Evolutionary conservation across 176 grass and related monocot genomes (phyloP), one percentile per base, ranked within the genome.

Genomic region (Triticum dicoccoides): DNA sequence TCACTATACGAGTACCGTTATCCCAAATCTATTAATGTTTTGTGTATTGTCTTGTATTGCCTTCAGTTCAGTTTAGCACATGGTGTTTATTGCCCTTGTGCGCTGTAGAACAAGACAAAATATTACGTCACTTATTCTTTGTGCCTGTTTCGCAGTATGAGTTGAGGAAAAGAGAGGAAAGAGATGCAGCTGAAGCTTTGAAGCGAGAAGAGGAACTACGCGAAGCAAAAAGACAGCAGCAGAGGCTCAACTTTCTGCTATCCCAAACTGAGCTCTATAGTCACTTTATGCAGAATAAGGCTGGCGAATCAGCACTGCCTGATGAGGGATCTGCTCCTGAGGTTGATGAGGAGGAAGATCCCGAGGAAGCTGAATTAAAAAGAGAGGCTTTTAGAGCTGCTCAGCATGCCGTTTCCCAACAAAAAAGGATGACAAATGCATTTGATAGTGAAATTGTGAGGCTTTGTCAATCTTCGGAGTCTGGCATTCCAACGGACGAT

Each of bases 251-350:
- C 73, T 99, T 99, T 89, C 85, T 99, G 69, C 82, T 99, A 34
- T 99, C 97, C 20, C 97, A 99, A 88, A 99, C 97, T 12, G 97
- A 99, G 79, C 85, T 99, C 82, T 99, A 99, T 80, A 99, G 97
- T 62, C 97, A 99, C 86, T 99, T 99, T 68, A 99, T 99, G 97
- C 92, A 94, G 73, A 99, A 99, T 64, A 99, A 97, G 90, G 56
- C 97, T 37, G 89, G 91, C 27, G 90, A 88, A 80, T 66, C 90
- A 80, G 86, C 65, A 73, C 49, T 12, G 11, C 68, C 89, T 84
- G 92, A 94, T 38, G 92, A 91, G 39, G 90, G 78, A 80, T 87
- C 59, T 86, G 69, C 56, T 39, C 51, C 76, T 81, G 86, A 87
- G 86, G 77, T 47, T 69, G 94, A 70, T 54, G 90, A 90, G 27